Percentiles rank a stretch among this genome's conserved stretches.
Conservation (phyloP, 176 grass and related monocot genomes). For the Puya raimondii region DNA sequence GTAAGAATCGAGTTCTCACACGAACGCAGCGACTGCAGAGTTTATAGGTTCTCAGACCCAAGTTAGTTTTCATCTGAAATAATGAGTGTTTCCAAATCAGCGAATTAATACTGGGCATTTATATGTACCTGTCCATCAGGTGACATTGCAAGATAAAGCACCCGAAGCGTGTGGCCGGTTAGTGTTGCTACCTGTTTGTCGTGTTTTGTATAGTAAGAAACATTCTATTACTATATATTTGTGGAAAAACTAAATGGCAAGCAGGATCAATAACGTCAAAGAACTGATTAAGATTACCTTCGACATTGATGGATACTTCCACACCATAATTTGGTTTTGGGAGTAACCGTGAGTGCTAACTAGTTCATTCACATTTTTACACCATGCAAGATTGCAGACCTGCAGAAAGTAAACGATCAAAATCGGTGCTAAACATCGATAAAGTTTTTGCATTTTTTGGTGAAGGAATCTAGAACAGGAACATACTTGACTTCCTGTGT, state of each 20-base stretch:
- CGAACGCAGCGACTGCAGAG: neutral
- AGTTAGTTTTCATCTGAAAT: too few relatives aligned
- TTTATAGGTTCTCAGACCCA: too few relatives aligned
- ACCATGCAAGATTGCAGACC: constrained; percentile 97
- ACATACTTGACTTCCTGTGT: constrained; percentile 88
- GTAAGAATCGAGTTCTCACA: neutral
- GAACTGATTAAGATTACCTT: constrained; percentile 40
- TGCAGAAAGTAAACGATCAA: constrained; percentile 15
- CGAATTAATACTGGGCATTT: neutral
- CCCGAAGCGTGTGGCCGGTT: constrained; percentile 79
- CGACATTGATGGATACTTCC: constrained; percentile 93
- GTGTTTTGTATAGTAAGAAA: constrained; percentile 6
- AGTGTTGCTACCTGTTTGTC: constrained; percentile 64
- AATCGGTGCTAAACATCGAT: neutral
- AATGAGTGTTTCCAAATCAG: too few relatives aligned
- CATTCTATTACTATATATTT: neutral
- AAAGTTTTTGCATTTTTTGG: neutral
- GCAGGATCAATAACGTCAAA: neutral
- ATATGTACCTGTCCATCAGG: constrained; percentile 91
- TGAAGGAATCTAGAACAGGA: constrained; percentile 2
- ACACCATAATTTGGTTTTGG: constrained; percentile 98
- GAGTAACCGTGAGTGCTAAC: constrained; percentile 98
- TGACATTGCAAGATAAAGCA: constrained; percentile 84
- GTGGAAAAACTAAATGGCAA: neutral
- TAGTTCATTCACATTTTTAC: constrained; percentile 89